A percentile compares a stretch with the other conserved stretches of the same genome.
Evolutionary conservation across 495 filamentous ascomycete genomes (phyloP).

Genomic region (Neurospora sp.): DNA sequence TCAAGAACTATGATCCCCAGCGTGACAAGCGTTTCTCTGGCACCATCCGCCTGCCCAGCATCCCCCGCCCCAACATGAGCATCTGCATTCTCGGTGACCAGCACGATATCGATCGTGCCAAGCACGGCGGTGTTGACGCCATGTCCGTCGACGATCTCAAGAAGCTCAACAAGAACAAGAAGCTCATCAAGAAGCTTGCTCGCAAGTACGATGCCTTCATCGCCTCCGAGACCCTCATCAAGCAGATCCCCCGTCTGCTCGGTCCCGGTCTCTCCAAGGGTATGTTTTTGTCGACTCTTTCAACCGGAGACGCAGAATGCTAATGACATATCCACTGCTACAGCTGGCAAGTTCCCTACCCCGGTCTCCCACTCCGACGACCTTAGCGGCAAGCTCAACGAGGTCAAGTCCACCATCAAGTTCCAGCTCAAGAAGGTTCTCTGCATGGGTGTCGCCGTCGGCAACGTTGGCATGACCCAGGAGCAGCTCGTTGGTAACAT

Average conservation of each 20-base stretch:
- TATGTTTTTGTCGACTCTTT: constrained; percentile 28
- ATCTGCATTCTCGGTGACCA: constrained; percentile 99
- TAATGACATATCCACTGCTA: constrained; percentile 3
- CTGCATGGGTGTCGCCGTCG: constrained; percentile 97
- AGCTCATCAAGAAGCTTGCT: constrained; percentile 99
- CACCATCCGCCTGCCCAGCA: constrained; percentile 83
- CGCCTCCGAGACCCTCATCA: constrained; percentile 91
- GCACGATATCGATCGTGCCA: constrained; percentile 99
- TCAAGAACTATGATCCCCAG: constrained; percentile 99
- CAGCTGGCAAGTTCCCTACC: constrained; percentile 98
- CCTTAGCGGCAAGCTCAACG: constrained; percentile 83
- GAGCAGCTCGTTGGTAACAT: constrained; percentile 95
- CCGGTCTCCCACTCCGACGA: constrained; percentile 94
- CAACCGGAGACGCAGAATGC: neutral
- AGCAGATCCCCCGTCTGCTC: constrained; percentile 98
- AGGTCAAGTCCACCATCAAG: constrained; percentile 99
- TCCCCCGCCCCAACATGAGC: constrained; percentile 89
- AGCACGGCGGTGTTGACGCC: constrained; percentile 93
- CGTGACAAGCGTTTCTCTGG: constrained; percentile 99
- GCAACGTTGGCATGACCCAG: constrained; percentile 93
- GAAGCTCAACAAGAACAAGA: constrained; percentile 99
- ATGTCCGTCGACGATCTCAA: constrained; percentile 98
- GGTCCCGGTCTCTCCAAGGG: constrained; percentile 98
- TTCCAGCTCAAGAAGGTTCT: constrained; percentile 99
- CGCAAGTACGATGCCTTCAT: constrained; percentile 99